Percentiles rank a stretch among this genome's conserved stretches.
Evolutionary conservation across 2,329 filamentous ascomycete species (phyloP).

Genomic region (Fusarium caatingaense): DNA sequence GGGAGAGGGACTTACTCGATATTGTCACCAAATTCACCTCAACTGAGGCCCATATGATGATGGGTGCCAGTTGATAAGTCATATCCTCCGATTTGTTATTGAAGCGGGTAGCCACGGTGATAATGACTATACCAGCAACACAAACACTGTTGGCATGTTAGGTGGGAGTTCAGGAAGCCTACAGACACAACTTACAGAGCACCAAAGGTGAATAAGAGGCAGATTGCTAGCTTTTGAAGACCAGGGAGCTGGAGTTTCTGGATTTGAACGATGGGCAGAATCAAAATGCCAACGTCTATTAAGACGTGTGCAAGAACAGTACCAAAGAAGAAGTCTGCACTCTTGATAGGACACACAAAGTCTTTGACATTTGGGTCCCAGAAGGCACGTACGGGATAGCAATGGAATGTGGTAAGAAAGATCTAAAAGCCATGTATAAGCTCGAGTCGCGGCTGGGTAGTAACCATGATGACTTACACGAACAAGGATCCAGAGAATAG

Average conservation of each 20-base stretch:
- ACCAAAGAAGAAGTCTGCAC: slow-evolving; percentile 28
- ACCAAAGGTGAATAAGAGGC: slow-evolving; percentile 46
- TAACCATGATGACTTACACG: slow-evolving; percentile 24
- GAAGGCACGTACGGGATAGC: slow-evolving; percentile 31
- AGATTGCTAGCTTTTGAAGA: slow-evolving; percentile 41
- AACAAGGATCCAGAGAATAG: slow-evolving; percentile 46
- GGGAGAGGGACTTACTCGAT: no score
- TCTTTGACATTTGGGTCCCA: slow-evolving; percentile 25
- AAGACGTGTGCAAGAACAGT: slow-evolving; percentile 44
- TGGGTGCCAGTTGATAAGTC: slow-evolving; percentile 31
- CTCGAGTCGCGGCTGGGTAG: rapidly evolving
- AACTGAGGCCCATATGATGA: slow-evolving; percentile 41
- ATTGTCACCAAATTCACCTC: slow-evolving; percentile 42
- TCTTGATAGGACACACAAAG: slow-evolving; percentile 45
- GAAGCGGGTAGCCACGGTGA: slow-evolving; percentile 26
- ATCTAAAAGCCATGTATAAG: background rate
- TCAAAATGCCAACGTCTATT: slow-evolving; percentile 48
- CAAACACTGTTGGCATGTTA: slow-evolving; percentile 30
- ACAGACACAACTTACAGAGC: slow-evolving; percentile 34
- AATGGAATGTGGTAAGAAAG: slow-evolving; percentile 31
- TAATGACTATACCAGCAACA: slow-evolving; percentile 33
- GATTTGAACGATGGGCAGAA: slow-evolving; percentile 46
- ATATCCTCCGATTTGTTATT: slow-evolving; percentile 34
- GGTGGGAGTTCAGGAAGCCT: rapidly evolving
- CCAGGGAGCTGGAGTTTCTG: slow-evolving; percentile 44